These are phyloP conservation scores for Pisolithus tinctorius DNA, from an alignment of 768 basidiomycete species.

Conservation along the genomic window DNA sequence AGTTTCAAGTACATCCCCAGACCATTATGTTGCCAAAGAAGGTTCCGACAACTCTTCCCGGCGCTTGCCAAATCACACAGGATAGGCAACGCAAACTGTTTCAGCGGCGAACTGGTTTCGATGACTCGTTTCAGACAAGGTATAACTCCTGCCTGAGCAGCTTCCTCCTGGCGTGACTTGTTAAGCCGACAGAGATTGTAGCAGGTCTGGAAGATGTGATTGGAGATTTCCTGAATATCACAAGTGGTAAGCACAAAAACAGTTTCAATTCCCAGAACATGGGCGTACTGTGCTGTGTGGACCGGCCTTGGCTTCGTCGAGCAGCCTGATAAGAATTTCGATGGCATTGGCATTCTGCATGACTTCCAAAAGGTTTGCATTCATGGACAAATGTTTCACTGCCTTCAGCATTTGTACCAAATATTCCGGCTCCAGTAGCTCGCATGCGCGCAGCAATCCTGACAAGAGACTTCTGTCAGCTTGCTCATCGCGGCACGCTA, in stretches of 20 bases:
- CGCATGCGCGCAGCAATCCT: constrained; percentile 87
- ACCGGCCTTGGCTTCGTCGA: constrained; percentile 75
- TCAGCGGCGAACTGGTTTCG: constrained; percentile 82
- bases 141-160: constrained; percentile 91
- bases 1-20: constrained; percentile 71
- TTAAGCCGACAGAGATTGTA: constrained; percentile 95
- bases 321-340: constrained; percentile 79
- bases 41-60: constrained; percentile 83
- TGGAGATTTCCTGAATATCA: constrained; percentile 78
- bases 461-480: not conserved
- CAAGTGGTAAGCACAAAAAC: not conserved
- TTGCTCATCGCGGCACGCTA: constrained; percentile 1
- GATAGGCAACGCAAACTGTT: constrained; percentile 95
- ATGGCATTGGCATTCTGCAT: constrained; percentile 95
- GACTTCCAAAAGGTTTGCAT: constrained; percentile 80
- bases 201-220: constrained; percentile 95
- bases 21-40: constrained; percentile 95
- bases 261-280: not conserved
- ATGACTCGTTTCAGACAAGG: constrained; percentile 88
- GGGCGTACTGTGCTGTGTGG: constrained; percentile 70
- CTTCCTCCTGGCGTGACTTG: constrained; percentile 93
- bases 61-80: constrained; percentile 94
- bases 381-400: constrained; percentile 95
- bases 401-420: constrained; percentile 89
- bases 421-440: constrained; percentile 80